A percentile compares a stretch with the other conserved stretches of the same genome.
phyloP scores from a whole-genome alignment of 495 filamentous ascomycete species.

The Staphylotrichum tortipilum region DNA sequence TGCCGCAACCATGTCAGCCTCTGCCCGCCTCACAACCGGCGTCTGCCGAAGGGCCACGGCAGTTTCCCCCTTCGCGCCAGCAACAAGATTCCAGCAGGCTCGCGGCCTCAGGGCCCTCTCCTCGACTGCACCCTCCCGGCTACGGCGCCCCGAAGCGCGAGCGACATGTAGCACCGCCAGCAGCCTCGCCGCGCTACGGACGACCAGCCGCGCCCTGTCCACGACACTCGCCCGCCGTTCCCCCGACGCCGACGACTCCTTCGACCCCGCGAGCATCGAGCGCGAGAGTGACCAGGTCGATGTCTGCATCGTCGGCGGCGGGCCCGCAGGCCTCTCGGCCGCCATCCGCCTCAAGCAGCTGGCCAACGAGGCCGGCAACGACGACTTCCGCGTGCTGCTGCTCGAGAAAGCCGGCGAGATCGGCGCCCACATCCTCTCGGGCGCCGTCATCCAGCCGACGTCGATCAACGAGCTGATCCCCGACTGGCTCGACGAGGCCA shows the following conservation, averaged over 20 bases:
- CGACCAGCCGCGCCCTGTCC: conserved; percentile 14
- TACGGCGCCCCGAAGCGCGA: conserved; percentile 1
- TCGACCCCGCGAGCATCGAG: conserved; percentile 66
- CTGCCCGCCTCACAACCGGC: conserved; percentile 21
- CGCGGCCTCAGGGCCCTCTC: conserved; percentile 16
- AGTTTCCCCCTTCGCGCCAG: conserved; percentile 1
- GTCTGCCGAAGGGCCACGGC: conserved; percentile 22
- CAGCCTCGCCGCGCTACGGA: conserved; percentile 1
- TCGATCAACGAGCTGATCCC: conserved; percentile 86
- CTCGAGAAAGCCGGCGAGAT: conserved; percentile 95
- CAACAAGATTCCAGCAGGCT: conserved; percentile 3
- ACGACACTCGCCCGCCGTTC: conserved; percentile 41
- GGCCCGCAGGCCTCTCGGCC: conserved; percentile 83
- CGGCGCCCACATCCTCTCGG: conserved; percentile 90
- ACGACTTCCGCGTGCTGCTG: conserved; percentile 86
- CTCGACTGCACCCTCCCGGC: conserved; percentile 5
- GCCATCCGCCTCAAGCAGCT: conserved; percentile 94
- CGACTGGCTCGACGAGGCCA: conserved; percentile 84
- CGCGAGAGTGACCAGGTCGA: conserved; percentile 90
- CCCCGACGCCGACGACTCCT: conserved; percentile 48
- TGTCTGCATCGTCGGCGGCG: conserved; percentile 93
- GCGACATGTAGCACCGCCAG: not conserved
- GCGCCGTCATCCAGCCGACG: conserved; percentile 87
- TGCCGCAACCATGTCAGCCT: conserved; percentile 20
- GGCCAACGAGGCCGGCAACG: conserved; percentile 89